phyloP scores from a whole-genome alignment of 257 asterid species.

The Jacaranda copaia region DNA sequence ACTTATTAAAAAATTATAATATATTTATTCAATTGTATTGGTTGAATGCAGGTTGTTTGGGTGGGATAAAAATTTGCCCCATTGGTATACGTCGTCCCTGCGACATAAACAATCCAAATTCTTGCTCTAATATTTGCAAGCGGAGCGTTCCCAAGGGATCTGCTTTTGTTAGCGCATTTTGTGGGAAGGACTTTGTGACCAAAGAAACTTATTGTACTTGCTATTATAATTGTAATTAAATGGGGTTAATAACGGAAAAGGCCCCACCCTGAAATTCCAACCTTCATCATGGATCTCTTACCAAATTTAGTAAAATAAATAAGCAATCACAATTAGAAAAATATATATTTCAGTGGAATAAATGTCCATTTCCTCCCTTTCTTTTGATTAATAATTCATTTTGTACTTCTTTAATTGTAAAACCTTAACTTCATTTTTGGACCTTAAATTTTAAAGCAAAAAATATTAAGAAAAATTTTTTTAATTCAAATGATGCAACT shows the following conservation, averaged over 20 bases:
- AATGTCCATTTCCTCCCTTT: neutral
- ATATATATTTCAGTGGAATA: neutral
- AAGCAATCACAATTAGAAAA: no score
- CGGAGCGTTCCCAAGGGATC: neutral
- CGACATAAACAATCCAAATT: neutral
- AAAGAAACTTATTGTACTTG: constrained; percentile 26
- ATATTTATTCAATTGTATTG: neutral
- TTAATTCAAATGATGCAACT: no score
- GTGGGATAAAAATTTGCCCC: neutral
- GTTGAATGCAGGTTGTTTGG: constrained; percentile 31
- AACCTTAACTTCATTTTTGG: no score
- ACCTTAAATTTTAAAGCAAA: no score
- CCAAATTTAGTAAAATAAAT: no score
- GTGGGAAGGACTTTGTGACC: neutral
- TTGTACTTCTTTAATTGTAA: no score
- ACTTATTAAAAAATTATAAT: no score
- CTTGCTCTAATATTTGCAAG: constrained; percentile 11
- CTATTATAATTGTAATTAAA: constrained; percentile 5
- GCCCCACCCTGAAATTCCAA: neutral
- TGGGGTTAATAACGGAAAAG: neutral
- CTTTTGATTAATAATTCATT: neutral
- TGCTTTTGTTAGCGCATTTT: neutral
- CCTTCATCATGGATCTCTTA: no score
- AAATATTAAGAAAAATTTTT: no score
- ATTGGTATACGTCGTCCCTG: neutral